These are phyloP conservation scores for Trichoderma gamsii DNA, from an alignment of 495 filamentous ascomycete genomes.

Conservation along the genomic window DNA sequence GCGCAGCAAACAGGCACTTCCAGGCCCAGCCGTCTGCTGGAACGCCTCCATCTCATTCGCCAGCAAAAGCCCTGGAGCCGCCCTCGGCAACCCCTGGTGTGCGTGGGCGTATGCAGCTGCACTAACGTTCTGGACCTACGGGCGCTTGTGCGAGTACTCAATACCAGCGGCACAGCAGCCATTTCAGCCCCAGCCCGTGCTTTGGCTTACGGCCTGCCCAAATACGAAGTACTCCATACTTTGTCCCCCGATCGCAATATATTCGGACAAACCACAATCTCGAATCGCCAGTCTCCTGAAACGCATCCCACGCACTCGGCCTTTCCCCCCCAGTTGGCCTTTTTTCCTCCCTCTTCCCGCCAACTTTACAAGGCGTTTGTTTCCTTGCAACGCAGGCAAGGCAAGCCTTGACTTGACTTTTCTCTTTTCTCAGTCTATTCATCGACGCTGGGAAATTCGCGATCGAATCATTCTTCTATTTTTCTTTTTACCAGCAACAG, in stretches of 20 bases:
- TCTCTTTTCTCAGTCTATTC: background rate
- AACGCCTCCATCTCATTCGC: conserved; percentile 10
- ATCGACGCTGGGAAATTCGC: background rate
- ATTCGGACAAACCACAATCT: conserved; percentile 13
- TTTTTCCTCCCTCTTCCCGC: conserved; percentile 1
- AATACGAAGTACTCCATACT: conserved; percentile 8
- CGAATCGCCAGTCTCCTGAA: conserved; percentile 12
- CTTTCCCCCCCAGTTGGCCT: background rate
- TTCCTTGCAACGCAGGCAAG: background rate
- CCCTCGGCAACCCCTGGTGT: conserved; percentile 14
- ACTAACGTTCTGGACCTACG: conserved; percentile 13
- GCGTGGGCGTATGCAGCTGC: conserved; percentile 9
- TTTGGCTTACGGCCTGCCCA: background rate
- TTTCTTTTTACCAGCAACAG: background rate
- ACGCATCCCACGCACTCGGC: conserved; percentile 8
- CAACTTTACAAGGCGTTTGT: background rate
- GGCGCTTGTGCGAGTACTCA: conserved; percentile 7
- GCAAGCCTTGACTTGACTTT: background rate
- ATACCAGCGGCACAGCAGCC: background rate
- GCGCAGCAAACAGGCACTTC: background rate
- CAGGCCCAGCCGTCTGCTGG: conserved; percentile 4
- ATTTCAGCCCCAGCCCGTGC: background rate
- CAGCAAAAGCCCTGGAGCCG: background rate
- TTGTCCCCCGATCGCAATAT: conserved; percentile 12
- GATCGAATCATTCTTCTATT: background rate